These are phyloP conservation scores for Taxillus chinensis DNA, from an alignment of 164 flowering plant genomes.

Conservation along the genomic window DNA sequence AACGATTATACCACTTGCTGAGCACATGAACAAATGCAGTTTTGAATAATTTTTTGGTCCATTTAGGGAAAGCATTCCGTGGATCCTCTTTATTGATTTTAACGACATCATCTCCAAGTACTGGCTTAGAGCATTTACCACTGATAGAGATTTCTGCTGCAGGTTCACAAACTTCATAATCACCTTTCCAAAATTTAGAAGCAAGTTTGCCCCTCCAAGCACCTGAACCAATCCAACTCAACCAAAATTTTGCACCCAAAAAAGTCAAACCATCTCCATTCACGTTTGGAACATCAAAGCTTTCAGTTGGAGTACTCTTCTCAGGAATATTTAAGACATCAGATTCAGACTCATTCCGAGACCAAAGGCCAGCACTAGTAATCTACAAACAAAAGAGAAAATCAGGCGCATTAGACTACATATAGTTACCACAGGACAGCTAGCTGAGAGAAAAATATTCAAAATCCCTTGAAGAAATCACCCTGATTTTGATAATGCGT, in stretches of 20 bases:
- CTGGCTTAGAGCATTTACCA: constrained; percentile 21
- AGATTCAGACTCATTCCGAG: constrained; percentile 33
- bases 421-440: background rate
- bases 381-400: constrained; percentile 41
- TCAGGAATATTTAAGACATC: constrained; percentile 18
- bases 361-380: constrained; percentile 75
- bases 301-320: constrained; percentile 13
- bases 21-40: constrained; percentile 45
- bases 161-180: constrained; percentile 42
- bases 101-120: constrained; percentile 24
- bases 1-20: constrained; percentile 56
- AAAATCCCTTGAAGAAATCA: background rate
- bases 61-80: constrained; percentile 29
- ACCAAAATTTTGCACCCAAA: constrained; percentile 50
- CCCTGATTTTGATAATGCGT: background rate
- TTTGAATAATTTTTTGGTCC: constrained; percentile 52
- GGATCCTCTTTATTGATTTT: constrained; percentile 31
- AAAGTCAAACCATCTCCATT: constrained; percentile 40
- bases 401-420: background rate
- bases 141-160: constrained; percentile 31
- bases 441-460: no score
- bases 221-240: constrained; percentile 51
- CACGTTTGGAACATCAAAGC: constrained; percentile 20
- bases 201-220: constrained; percentile 50
- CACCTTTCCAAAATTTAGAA: constrained; percentile 47